Conservation (phyloP, 2,329 filamentous ascomycete genomes). For the Clarireedia monteithiana region DNA sequence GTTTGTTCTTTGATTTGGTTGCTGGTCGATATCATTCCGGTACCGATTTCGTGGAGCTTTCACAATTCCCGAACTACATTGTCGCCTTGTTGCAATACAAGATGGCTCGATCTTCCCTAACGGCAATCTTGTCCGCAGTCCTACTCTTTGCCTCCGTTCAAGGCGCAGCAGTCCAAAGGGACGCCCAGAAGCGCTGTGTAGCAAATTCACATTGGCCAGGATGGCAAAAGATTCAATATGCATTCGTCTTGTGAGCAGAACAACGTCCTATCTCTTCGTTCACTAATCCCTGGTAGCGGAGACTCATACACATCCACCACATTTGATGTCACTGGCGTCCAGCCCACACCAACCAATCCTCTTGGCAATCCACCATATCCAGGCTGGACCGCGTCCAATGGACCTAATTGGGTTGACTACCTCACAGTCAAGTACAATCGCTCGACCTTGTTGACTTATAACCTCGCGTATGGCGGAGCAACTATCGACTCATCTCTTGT, state of each 20-base stretch:
- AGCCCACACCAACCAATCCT: conserved; percentile 32
- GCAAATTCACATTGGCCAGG: conserved; percentile 30
- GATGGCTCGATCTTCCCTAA: neutral
- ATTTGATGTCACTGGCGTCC: conserved; percentile 30
- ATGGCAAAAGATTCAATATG: conserved; percentile 33
- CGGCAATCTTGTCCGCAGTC: neutral
- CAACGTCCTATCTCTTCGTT: neutral
- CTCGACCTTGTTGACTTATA: conserved; percentile 40
- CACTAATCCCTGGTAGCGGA: conserved; percentile 24
- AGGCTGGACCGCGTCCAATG: conserved; percentile 34
- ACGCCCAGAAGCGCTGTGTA: conserved; percentile 13
- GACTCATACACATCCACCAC: conserved; percentile 35
- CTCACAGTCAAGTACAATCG: conserved; percentile 37
- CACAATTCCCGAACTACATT: neutral
- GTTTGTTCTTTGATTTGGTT: neutral
- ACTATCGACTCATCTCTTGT: conserved; percentile 34
- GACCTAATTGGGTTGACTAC: conserved; percentile 49
- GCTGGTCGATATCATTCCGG: too few relatives aligned
- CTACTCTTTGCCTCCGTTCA: neutral
- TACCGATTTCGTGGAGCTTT: neutral
- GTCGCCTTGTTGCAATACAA: neutral
- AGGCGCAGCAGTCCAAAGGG: neutral
- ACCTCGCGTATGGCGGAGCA: conserved; percentile 41
- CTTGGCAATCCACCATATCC: conserved; percentile 35
- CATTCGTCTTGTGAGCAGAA: conserved; percentile 36